Percentiles rank a stretch among this genome's conserved stretches.
Conservation (phyloP, 768 basidiomycete species). For the Xerocomellus intermedius region DNA sequence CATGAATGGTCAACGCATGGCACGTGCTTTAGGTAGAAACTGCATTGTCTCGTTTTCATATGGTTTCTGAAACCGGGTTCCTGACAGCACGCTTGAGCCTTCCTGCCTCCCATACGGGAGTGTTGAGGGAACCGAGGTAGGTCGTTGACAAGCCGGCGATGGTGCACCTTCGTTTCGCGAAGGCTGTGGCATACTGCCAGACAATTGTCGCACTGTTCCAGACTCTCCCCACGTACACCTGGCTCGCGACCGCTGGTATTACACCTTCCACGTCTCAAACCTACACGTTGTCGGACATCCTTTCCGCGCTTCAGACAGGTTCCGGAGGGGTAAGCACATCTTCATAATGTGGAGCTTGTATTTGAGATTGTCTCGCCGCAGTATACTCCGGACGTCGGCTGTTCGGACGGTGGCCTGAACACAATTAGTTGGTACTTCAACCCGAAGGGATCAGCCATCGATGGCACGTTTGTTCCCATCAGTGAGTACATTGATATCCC, state of each 20-base stretch:
- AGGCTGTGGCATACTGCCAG: slow-evolving; percentile 70
- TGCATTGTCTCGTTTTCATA: not conserved
- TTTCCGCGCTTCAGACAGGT: slow-evolving; percentile 51
- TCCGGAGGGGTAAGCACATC: slow-evolving; percentile 43
- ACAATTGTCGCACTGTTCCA: slow-evolving; percentile 57
- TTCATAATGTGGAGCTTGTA: not conserved
- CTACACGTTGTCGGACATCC: slow-evolving; percentile 53
- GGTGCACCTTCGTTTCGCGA: not conserved
- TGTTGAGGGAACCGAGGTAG: slow-evolving; percentile 57
- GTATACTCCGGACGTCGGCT: slow-evolving; percentile 51
- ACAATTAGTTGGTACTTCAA: slow-evolving; percentile 64
- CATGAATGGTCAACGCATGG: slow-evolving; percentile 76
- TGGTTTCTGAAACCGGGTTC: slow-evolving; percentile 1
- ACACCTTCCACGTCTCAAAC: slow-evolving; percentile 59
- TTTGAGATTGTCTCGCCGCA: slow-evolving; percentile 18
- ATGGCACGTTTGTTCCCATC: slow-evolving; percentile 62
- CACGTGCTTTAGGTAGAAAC: slow-evolving; percentile 40
- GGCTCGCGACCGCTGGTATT: slow-evolving; percentile 71
- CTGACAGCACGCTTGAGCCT: slow-evolving; percentile 52
- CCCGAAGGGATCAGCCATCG: slow-evolving; percentile 61
- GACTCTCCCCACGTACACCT: slow-evolving; percentile 72
- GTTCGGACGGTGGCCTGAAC: slow-evolving; percentile 38
- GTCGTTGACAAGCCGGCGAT: not conserved
- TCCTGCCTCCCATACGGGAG: slow-evolving; percentile 62
- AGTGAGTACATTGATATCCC: slow-evolving; percentile 36